These are phyloP conservation scores for Calonectria pseudoreteaudii DNA, from an alignment of 2,329 filamentous ascomycete species.

Conservation along the genomic window DNA sequence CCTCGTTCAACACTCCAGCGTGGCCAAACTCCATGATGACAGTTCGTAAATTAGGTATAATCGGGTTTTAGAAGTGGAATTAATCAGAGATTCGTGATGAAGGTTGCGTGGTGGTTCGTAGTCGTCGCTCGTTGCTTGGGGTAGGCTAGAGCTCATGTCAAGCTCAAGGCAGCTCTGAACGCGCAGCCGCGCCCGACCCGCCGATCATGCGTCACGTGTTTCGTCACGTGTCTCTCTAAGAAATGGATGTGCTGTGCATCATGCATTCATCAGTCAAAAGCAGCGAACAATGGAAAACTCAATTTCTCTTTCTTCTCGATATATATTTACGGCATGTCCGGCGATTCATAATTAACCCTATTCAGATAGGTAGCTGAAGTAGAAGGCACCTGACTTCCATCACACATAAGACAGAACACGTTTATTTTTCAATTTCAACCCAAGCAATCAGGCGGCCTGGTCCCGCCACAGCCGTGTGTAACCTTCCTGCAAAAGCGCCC, in stretches of 20 bases:
- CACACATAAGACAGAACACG: conserved; percentile 12
- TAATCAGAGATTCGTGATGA: conserved; percentile 20
- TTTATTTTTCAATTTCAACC: conserved; percentile 13
- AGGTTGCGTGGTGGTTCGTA: conserved; percentile 39
- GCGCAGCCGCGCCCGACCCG: conserved; percentile 50
- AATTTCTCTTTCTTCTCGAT: not conserved
- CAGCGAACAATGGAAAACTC: conserved; percentile 11
- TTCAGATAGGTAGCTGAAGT: not conserved
- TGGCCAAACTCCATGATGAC: conserved; percentile 71
- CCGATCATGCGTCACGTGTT: conserved; percentile 13
- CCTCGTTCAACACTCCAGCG: conserved; percentile 73
- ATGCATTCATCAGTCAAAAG: conserved; percentile 20
- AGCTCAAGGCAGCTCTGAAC: conserved; percentile 63
- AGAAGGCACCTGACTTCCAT: not conserved
- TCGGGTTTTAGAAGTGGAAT: not conserved
- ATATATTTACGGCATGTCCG: not conserved
- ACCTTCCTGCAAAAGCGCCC: conserved; percentile 16
- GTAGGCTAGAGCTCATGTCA: conserved; percentile 52
- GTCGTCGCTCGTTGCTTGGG: conserved; percentile 39
- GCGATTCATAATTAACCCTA: not conserved
- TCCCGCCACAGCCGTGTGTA: conserved; percentile 35
- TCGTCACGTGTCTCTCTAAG: conserved; percentile 25
- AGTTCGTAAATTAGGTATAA: conserved; percentile 2
- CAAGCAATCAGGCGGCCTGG: conserved; percentile 26
- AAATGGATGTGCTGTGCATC: not conserved